Conservation (phyloP, 2,329 filamentous ascomycete species). For the Aspergillus piperis region DNA sequence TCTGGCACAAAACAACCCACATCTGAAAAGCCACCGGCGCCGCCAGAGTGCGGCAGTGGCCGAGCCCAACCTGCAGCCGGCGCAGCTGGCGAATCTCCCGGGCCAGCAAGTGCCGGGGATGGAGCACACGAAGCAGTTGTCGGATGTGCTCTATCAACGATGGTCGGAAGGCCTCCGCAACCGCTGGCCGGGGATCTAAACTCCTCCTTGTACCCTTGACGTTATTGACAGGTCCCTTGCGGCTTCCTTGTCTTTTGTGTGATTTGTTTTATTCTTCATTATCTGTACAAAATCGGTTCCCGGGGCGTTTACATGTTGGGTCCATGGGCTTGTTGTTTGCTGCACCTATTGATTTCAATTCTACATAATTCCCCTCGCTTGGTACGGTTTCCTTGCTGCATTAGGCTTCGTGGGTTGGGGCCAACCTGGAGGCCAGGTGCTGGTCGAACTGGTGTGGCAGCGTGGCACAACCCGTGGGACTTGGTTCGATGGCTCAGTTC, state of each 20-base stretch:
- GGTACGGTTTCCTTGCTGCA: not conserved
- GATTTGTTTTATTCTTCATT: constrained; percentile 10
- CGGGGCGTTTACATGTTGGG: constrained; percentile 27
- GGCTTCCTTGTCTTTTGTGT: constrained; percentile 12
- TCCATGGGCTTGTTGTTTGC: constrained; percentile 16
- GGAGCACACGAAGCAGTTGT: constrained; percentile 88
- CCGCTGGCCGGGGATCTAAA: constrained; percentile 58
- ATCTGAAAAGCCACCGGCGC: constrained; percentile 75
- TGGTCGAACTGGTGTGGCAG: constrained; percentile 6
- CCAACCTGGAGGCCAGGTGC: constrained; percentile 11
- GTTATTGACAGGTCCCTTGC: not conserved
- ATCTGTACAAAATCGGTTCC: constrained; percentile 31
- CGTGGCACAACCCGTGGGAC: not conserved
- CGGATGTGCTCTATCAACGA: constrained; percentile 84
- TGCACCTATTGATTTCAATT: constrained; percentile 15
- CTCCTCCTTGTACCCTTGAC: not conserved
- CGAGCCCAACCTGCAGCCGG: constrained; percentile 42
- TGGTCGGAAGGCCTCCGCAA: constrained; percentile 83
- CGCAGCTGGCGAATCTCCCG: constrained; percentile 50
- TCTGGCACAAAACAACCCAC: constrained; percentile 78
- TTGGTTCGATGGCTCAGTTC: constrained; percentile 5
- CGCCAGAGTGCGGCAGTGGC: constrained; percentile 54
- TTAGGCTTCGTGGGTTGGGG: no score
- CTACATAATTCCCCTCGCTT: constrained; percentile 12
- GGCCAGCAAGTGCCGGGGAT: constrained; percentile 69